phyloP scores from a whole-genome alignment of 371 early-diverging fungal species.

The Mucor sp. region DNA sequence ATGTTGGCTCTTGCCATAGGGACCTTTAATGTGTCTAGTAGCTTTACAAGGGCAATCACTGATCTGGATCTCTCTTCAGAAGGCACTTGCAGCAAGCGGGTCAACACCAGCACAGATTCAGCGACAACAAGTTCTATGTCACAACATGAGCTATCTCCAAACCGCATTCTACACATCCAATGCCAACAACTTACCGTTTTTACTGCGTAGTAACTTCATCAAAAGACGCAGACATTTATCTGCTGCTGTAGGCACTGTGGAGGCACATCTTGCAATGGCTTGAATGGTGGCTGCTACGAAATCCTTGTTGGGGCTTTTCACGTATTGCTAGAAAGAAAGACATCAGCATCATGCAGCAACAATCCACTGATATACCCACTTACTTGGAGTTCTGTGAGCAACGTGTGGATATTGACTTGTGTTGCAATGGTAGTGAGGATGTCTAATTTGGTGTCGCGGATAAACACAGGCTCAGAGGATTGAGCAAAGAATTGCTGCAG shows the following conservation, averaged over 20 bases:
- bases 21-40: conserved; percentile 68
- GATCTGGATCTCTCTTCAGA: conserved; percentile 54
- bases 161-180: not conserved
- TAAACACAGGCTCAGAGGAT: conserved; percentile 75
- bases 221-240: conserved; percentile 63
- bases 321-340: conserved; percentile 59
- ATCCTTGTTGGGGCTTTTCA: conserved; percentile 70
- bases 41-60: conserved; percentile 66
- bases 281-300: conserved; percentile 74
- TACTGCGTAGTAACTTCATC: conserved; percentile 69
- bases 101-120: conserved; percentile 78
- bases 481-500: conserved; percentile 81
- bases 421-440: conserved; percentile 75
- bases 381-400: conserved; percentile 55
- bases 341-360: not conserved
- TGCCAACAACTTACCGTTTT: conserved; percentile 59
- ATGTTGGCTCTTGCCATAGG: conserved; percentile 76
- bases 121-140: conserved; percentile 73
- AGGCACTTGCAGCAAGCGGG: conserved; percentile 66
- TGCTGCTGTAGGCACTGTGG: conserved; percentile 61
- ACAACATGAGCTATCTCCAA: not conserved
- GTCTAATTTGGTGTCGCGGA: conserved; percentile 83
- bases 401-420: conserved; percentile 59
- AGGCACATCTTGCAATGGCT: conserved; percentile 73
- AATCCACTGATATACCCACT: not conserved